phyloP scores from a whole-genome alignment of 1,284 basidiomycete genomes.

The Flammula alnicola region DNA sequence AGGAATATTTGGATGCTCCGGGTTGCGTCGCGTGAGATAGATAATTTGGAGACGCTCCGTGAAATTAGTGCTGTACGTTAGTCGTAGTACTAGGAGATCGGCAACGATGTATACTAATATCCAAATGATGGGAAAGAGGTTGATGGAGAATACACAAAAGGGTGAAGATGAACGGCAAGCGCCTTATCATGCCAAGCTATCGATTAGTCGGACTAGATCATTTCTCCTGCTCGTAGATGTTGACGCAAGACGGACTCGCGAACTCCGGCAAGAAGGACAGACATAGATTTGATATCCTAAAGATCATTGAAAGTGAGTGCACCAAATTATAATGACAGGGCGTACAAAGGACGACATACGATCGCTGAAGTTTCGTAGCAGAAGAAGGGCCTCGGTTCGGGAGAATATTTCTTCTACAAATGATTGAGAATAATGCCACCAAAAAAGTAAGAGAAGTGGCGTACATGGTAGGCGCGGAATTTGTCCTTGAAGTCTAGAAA shows the following conservation, averaged over 20 bases:
- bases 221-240: conserved; percentile 36
- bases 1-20: too few relatives aligned
- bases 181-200: too few relatives aligned
- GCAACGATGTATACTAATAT: too few relatives aligned
- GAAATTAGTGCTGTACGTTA: too few relatives aligned
- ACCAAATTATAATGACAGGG: not conserved
- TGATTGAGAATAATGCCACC: conserved; percentile 6
- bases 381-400: conserved; percentile 50
- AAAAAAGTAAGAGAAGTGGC: conserved; percentile 19
- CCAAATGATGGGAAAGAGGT: too few relatives aligned
- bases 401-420: conserved; percentile 49
- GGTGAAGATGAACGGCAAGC: too few relatives aligned
- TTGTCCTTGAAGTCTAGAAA: conserved; percentile 55
- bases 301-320: not conserved
- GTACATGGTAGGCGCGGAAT: conserved; percentile 52
- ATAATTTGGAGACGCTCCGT: too few relatives aligned
- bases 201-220: conserved; percentile 28
- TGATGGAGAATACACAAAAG: too few relatives aligned
- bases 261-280: conserved; percentile 33
- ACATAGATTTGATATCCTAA: conserved; percentile 38
- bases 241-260: conserved; percentile 42
- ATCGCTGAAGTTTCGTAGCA: conserved; percentile 52
- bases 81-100: too few relatives aligned
- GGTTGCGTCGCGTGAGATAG: too few relatives aligned
- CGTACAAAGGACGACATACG: conserved; percentile 21